These are phyloP conservation scores for Lycium ferocissimum DNA, from an alignment of 257 asterid genomes.

Conservation along the genomic window DNA sequence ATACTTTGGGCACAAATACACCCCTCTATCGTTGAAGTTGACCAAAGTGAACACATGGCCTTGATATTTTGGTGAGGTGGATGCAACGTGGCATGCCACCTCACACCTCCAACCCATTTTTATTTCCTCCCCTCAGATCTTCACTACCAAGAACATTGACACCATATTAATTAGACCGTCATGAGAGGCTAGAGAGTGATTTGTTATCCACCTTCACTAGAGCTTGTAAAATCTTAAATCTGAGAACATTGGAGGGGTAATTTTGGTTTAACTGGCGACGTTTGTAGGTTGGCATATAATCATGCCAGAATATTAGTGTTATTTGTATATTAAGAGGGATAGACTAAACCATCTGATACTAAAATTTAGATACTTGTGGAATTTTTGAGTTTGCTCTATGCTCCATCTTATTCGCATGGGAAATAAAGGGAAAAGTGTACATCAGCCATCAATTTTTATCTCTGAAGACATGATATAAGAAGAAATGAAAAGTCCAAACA, in stretches of 20 bases:
- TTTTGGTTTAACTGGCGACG: too few species aligned
- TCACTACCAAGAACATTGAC: neutral
- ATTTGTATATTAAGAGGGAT: neutral
- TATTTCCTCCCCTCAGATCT: too few species aligned
- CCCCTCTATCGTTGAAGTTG: too few species aligned
- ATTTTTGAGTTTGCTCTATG: slow-evolving; percentile 4
- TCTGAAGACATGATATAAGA: slow-evolving; percentile 24
- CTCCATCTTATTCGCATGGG: neutral
- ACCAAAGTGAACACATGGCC: too few species aligned
- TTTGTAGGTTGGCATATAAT: too few species aligned
- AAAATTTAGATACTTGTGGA: neutral
- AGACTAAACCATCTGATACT: neutral
- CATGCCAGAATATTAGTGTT: neutral
- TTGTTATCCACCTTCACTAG: neutral
- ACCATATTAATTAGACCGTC: too few species aligned
- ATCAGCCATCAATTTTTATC: neutral
- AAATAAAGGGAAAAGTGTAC: neutral
- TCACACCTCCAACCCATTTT: too few species aligned
- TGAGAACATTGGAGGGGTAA: too few species aligned
- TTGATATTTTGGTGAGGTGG: too few species aligned
- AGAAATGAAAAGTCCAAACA: neutral
- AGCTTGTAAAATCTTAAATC: too few species aligned
- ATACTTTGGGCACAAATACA: too few species aligned
- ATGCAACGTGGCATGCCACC: too few species aligned
- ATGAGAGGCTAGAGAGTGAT: neutral